A percentile compares a stretch with the other conserved stretches of the same genome.
Conservation (phyloP, 2,329 filamentous ascomycete genomes). For the Lachnellula subtilissima region DNA sequence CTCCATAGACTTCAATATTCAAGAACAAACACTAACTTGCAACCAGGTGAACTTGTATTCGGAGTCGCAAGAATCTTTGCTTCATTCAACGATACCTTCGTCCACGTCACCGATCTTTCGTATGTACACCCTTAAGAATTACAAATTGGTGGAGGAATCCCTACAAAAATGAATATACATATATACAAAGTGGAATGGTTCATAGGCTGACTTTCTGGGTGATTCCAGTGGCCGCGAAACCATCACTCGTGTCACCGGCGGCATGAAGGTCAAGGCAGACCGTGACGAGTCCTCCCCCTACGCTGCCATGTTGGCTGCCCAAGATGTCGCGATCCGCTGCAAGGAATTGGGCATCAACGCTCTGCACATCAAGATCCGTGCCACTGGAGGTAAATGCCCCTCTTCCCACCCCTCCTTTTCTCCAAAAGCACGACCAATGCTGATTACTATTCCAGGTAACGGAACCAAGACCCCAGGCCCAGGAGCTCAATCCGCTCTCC, state of each 20-base stretch:
- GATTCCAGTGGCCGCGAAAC: constrained; percentile 96
- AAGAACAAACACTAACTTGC: constrained; percentile 9
- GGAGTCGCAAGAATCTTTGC: constrained; percentile 77
- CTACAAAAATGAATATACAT: not conserved
- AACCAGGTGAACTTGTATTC: constrained; percentile 68
- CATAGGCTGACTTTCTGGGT: constrained; percentile 61
- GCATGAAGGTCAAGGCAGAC: constrained; percentile 99
- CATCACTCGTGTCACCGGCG: constrained; percentile 99
- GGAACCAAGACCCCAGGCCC: constrained; percentile 99
- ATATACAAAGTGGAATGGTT: constrained; percentile 32
- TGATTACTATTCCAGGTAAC: constrained; percentile 59
- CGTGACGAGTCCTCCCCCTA: constrained; percentile 99
- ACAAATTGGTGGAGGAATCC: constrained; percentile 1
- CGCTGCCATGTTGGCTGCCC: constrained; percentile 99
- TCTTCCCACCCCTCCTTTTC: not conserved
- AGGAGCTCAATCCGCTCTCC: constrained; percentile 98
- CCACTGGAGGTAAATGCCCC: constrained; percentile 73
- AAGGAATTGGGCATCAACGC: constrained; percentile 85
- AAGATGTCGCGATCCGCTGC: constrained; percentile 92
- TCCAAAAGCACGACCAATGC: not conserved
- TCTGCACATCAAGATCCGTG: constrained; percentile 99
- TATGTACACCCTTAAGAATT: constrained; percentile 44
- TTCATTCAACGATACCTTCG: constrained; percentile 67
- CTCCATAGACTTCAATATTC: not conserved
- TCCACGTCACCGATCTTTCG: constrained; percentile 99